Percentiles rank a stretch among this genome's conserved stretches.
phyloP scores from a whole-genome alignment of 2,329 filamentous ascomycete genomes.

The Onygena corvina region DNA sequence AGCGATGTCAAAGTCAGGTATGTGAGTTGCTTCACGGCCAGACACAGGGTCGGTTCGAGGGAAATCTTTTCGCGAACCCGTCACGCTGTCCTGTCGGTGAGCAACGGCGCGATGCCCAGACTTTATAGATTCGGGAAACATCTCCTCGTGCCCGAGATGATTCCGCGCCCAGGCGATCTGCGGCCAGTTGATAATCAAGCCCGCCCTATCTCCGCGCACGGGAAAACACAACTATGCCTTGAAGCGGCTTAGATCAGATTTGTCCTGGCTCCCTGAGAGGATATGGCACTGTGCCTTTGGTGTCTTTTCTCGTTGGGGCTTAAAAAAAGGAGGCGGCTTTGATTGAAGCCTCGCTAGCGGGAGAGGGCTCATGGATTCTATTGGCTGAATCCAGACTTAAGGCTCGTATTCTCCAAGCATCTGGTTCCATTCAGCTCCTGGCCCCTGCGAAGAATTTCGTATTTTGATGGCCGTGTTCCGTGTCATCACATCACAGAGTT shows the following conservation, averaged over 20 bases:
- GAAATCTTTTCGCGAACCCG: too few species aligned
- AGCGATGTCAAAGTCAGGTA: background rate
- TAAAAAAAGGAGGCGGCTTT: constrained; percentile 1
- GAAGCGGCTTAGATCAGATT: background rate
- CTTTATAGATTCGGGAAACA: background rate
- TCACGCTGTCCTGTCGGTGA: background rate
- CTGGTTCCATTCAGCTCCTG: background rate
- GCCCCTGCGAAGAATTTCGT: background rate
- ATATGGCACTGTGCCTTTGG: background rate
- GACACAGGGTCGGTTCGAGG: too few species aligned
- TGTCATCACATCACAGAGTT: too few species aligned
- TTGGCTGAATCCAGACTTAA: background rate
- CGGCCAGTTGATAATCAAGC: background rate
- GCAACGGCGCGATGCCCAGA: background rate
- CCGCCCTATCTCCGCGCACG: too few species aligned
- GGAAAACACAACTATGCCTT: background rate
- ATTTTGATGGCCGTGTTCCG: background rate
- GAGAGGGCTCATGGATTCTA: background rate
- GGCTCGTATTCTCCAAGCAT: background rate
- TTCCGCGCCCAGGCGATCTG: background rate
- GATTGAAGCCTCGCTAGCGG: background rate
- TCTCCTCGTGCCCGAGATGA: background rate
- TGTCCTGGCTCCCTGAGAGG: background rate
- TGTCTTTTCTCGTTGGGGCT: background rate
- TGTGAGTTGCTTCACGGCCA: too few species aligned